Evolutionary conservation across 768 basidiomycete genomes (phyloP).

Genomic region (Phaffia tasmanica): DNA sequence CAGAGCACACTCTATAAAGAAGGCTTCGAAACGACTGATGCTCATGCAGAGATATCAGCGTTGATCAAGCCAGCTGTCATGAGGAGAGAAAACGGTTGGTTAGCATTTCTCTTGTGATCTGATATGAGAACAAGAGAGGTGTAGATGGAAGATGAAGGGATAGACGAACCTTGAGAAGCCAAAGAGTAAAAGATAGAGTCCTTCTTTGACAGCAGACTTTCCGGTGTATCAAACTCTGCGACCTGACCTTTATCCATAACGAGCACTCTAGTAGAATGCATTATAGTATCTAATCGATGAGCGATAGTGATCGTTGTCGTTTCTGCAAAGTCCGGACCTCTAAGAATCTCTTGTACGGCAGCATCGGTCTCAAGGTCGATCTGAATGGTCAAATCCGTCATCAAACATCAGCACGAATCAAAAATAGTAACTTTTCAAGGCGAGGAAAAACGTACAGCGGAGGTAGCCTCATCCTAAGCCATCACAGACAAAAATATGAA

Average conservation of each 20-base stretch:
- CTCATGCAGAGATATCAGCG: not conserved
- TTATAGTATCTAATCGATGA: constrained; percentile 47
- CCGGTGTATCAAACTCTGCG: constrained; percentile 69
- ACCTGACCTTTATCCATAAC: constrained; percentile 74
- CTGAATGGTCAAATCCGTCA: constrained; percentile 50
- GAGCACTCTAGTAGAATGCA: constrained; percentile 65
- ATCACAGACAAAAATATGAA: too few species aligned
- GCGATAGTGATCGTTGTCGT: constrained; percentile 73
- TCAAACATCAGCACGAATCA: not conserved
- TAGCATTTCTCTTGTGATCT: too few species aligned
- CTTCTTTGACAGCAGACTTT: constrained; percentile 50
- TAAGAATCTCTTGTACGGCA: constrained; percentile 60
- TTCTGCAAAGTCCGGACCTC: constrained; percentile 61
- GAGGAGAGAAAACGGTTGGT: too few species aligned
- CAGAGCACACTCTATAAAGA: not conserved
- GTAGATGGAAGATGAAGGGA: too few species aligned
- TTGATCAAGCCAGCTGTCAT: constrained; percentile 17
- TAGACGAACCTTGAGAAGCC: constrained; percentile 22
- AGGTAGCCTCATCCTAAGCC: too few species aligned
- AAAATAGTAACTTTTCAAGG: not conserved
- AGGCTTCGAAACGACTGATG: not conserved
- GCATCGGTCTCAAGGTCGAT: constrained; percentile 79
- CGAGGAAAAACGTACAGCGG: not conserved
- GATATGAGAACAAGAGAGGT: too few species aligned
- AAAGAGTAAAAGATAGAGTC: constrained; percentile 29